Conservation (phyloP, 352 stramenopile species). For the Phytophthora sansomeana region DNA sequence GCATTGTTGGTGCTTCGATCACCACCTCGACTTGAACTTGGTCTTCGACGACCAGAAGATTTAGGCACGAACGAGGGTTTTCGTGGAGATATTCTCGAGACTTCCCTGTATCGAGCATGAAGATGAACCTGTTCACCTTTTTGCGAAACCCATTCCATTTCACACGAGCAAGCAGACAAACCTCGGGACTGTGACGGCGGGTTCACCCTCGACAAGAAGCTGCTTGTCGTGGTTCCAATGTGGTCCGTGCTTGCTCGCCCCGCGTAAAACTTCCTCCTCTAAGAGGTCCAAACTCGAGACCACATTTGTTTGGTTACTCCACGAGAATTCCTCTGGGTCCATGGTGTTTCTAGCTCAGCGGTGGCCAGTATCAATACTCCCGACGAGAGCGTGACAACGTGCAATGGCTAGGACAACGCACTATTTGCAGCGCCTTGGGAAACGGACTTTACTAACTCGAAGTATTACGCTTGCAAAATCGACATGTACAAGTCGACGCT, state of each 20-base stretch:
- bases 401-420: not conserved
- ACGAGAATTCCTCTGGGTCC: constrained; percentile 21
- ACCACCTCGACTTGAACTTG: constrained; percentile 3
- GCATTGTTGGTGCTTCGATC: constrained; percentile 39
- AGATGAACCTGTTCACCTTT: not conserved
- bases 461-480: not conserved
- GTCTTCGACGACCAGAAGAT: constrained; percentile 5
- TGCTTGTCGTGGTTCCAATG: constrained; percentile 24
- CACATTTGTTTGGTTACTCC: constrained; percentile 23
- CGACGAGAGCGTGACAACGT: too few species aligned
- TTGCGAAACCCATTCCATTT: not conserved
- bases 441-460: constrained; percentile 21
- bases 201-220: constrained; percentile 39
- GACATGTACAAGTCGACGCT: constrained; percentile 64
- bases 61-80: constrained; percentile 24
- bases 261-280: constrained; percentile 31
- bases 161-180: constrained; percentile 3
- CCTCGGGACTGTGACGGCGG: constrained; percentile 30
- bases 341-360: too few species aligned
- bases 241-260: constrained; percentile 9
- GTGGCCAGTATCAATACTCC: not conserved
- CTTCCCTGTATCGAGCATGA: constrained; percentile 15
- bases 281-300: constrained; percentile 36
- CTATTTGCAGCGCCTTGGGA: constrained; percentile 38
- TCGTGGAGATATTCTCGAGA: constrained; percentile 30